Evolutionary conservation across 805 yeast genomes (phyloP).

Genomic region (Pichia deserticola): DNA sequence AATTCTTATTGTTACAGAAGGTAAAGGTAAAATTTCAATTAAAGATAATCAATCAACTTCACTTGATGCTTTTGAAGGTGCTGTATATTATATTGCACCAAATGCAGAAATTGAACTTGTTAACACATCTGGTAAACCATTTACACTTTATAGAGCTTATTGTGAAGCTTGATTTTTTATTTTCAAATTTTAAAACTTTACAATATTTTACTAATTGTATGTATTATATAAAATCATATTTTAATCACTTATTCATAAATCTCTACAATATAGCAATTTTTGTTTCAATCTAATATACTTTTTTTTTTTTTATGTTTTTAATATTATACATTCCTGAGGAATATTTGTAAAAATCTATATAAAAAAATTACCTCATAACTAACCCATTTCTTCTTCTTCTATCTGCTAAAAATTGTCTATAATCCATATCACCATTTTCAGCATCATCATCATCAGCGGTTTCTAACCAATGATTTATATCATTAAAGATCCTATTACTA

Average conservation of each 20-base stretch:
- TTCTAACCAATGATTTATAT: conserved; percentile 59
- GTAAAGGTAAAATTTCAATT: conserved; percentile 54
- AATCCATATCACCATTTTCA: conserved; percentile 9
- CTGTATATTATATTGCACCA: conserved; percentile 81
- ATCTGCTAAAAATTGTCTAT: conserved; percentile 5
- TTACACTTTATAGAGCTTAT: conserved; percentile 86
- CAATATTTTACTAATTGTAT: no score
- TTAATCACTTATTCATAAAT: no score
- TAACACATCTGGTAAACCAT: conserved; percentile 35
- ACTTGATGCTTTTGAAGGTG: conserved; percentile 58
- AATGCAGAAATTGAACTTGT: conserved; percentile 54
- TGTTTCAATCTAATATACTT: no score
- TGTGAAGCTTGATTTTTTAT: conserved; percentile 49
- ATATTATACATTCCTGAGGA: no score
- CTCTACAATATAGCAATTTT: no score
- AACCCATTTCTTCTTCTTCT: neutral
- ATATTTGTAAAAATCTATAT: no score
- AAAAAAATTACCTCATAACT: no score
- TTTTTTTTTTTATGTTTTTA: no score
- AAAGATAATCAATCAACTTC: conserved; percentile 34
- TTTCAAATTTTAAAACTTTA: no score
- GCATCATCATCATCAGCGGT: conserved; percentile 40
- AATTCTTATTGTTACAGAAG: conserved; percentile 75
- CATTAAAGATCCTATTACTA: conserved; percentile 51
- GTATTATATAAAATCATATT: no score